phyloP scores from a whole-genome alignment of 371 early-diverging fungal species.

The Mortierella sp. region DNA sequence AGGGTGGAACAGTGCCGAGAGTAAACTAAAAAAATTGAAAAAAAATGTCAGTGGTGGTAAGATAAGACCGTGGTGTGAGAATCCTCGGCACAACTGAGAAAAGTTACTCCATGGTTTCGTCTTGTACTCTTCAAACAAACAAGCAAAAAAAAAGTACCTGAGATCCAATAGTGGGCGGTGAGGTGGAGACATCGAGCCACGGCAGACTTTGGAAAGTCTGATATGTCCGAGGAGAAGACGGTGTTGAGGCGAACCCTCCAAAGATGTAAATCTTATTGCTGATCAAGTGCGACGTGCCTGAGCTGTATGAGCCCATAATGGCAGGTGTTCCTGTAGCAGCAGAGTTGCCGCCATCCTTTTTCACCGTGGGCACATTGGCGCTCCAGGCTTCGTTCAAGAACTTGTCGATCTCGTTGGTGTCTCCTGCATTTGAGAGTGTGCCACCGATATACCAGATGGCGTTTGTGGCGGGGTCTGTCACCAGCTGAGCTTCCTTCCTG shows the following conservation, averaged over 20 bases:
- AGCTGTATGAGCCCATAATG: slow-evolving; percentile 26
- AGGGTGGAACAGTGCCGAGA: slow-evolving; percentile 23
- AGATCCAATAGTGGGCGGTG: slow-evolving; percentile 26
- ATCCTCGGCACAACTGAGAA: slow-evolving; percentile 2
- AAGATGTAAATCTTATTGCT: slow-evolving; percentile 36
- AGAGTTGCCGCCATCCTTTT: not conserved
- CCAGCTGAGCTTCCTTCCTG: slow-evolving; percentile 29
- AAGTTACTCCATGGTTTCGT: not conserved
- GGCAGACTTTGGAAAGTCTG: slow-evolving; percentile 39
- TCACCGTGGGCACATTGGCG: slow-evolving; percentile 27
- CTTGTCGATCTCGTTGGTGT: slow-evolving; percentile 40
- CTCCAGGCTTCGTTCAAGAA: slow-evolving; percentile 31
- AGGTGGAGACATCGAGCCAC: slow-evolving; percentile 34
- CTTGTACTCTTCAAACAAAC: not conserved
- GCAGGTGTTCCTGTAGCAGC: not conserved
- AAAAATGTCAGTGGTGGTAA: not conserved
- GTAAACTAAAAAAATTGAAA: slow-evolving; percentile 22
- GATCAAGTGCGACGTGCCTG: slow-evolving; percentile 38
- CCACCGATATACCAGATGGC: slow-evolving; percentile 50
- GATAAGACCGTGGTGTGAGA: not conserved
- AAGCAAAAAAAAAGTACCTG: slow-evolving; percentile 18
- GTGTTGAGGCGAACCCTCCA: slow-evolving; percentile 31
- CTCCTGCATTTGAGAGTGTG: not conserved
- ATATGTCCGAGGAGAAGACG: slow-evolving; percentile 19
- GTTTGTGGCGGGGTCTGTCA: slow-evolving; percentile 34